A percentile compares a stretch with the other conserved stretches of the same genome.
phyloP scores from a whole-genome alignment of 345 rosid genomes.

The Gossypium sturtianum region DNA sequence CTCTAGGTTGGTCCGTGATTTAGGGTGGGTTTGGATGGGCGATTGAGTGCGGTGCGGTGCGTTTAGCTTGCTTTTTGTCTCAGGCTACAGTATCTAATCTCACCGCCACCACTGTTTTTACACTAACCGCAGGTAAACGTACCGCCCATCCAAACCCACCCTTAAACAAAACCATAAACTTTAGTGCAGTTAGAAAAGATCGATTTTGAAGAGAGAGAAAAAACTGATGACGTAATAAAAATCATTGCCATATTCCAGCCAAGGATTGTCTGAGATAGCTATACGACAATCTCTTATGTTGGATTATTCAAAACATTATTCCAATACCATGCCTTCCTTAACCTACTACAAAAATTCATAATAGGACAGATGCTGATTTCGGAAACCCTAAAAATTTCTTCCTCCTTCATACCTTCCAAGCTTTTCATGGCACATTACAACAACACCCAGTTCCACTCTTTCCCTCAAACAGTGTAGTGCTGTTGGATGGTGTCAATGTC shows the following conservation, averaged over 20 bases:
- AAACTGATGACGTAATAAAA: neutral
- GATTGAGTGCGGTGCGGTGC: no score
- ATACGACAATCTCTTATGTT: neutral
- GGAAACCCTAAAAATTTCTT: neutral
- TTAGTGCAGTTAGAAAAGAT: no score
- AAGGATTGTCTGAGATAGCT: neutral
- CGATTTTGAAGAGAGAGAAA: neutral
- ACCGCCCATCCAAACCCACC: no score
- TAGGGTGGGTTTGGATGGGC: no score
- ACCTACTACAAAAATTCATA: neutral
- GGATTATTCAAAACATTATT: conserved; percentile 1
- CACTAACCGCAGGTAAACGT: no score
- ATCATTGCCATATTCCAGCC: neutral
- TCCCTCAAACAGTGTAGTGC: neutral
- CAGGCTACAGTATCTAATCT: no score
- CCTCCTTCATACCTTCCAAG: neutral
- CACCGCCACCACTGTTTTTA: no score
- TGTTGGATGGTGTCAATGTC: conserved; percentile 3
- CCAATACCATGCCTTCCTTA: neutral
- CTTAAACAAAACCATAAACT: no score
- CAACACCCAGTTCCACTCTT: neutral
- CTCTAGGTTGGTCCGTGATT: no score
- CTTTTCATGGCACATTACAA: neutral
- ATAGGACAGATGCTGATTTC: neutral
- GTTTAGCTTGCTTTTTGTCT: no score